Conservation (phyloP, 73 alveolate species). For the Symbiodinium pilosum region DNA sequence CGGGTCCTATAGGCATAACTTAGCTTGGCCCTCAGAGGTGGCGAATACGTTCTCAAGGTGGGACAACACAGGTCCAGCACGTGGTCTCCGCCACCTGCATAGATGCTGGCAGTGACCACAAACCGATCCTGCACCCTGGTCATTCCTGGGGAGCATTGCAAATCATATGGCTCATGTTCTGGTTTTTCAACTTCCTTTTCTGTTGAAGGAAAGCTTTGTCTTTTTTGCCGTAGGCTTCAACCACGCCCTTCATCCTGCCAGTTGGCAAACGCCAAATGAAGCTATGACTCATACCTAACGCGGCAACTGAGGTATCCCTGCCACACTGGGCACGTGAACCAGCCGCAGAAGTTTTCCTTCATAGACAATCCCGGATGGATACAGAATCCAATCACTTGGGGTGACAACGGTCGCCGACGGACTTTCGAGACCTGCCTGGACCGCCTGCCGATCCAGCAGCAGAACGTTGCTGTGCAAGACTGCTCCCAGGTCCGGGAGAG, state of each 20-base stretch:
- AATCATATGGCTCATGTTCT: too few relatives aligned
- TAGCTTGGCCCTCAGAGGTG: not conserved
- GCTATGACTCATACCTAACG: too few relatives aligned
- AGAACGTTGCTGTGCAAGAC: conserved; percentile 45
- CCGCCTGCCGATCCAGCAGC: conserved; percentile 47
- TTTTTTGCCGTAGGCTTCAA: too few relatives aligned
- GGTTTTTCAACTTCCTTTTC: too few relatives aligned
- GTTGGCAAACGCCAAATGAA: too few relatives aligned
- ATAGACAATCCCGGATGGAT: conserved; percentile 80
- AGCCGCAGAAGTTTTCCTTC: conserved; percentile 44
- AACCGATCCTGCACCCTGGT: conserved; percentile 37
- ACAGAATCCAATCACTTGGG: conserved; percentile 80
- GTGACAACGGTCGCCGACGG: conserved; percentile 94
- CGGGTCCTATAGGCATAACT: too few relatives aligned
- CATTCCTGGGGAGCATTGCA: too few relatives aligned
- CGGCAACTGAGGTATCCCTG: conserved; percentile 45
- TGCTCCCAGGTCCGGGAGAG: not conserved
- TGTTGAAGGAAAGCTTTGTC: too few relatives aligned
- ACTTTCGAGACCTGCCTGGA: conserved; percentile 63
- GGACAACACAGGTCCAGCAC: conserved; percentile 32
- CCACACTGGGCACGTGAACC: conserved; percentile 43
- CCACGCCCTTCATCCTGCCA: too few relatives aligned
- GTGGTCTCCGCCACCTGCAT: conserved; percentile 35
- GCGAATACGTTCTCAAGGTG: not conserved
- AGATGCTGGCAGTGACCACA: conserved; percentile 51